phyloP scores from a whole-genome alignment of 2,329 filamentous ascomycete genomes.

The Cordyceps tenuipes region DNA sequence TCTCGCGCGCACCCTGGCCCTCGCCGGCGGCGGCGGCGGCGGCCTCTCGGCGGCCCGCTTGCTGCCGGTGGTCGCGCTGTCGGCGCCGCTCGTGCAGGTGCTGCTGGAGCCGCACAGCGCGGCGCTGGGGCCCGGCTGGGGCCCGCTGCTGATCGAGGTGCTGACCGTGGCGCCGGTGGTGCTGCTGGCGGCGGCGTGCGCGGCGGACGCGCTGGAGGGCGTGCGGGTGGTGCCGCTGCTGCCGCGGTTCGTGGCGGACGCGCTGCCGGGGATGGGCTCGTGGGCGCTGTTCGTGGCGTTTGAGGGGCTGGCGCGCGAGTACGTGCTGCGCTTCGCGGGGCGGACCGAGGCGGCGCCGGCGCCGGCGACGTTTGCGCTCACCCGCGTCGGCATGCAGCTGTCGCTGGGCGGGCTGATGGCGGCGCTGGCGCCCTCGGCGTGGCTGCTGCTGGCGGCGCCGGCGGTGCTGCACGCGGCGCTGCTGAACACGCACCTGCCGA shows the following conservation, averaged over 20 bases:
- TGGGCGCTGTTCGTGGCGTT: slow-evolving; percentile 56
- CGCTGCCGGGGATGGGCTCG: slow-evolving; percentile 55
- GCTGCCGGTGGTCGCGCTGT: slow-evolving; percentile 67
- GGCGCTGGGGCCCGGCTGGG: slow-evolving; percentile 57
- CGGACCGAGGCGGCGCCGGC: not conserved
- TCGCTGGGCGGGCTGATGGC: slow-evolving; percentile 57
- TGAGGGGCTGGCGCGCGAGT: slow-evolving; percentile 23
- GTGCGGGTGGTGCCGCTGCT: slow-evolving; percentile 48
- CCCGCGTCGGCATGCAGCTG: slow-evolving; percentile 64
- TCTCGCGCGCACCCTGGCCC: slow-evolving; percentile 29
- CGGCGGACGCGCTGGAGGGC: slow-evolving; percentile 55
- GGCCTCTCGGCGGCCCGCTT: slow-evolving; percentile 43
- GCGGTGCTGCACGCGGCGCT: slow-evolving; percentile 63
- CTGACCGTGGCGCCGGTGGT: slow-evolving; percentile 65
- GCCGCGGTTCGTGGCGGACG: slow-evolving; percentile 51
- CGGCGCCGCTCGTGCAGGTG: slow-evolving; percentile 65
- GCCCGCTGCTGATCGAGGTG: slow-evolving; percentile 66
- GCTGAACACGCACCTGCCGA: slow-evolving; percentile 66
- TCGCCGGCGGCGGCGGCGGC: not conserved
- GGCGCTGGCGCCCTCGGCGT: slow-evolving; percentile 58
- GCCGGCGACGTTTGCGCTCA: slow-evolving; percentile 49
- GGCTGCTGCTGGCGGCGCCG: slow-evolving; percentile 59
- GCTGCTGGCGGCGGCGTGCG: slow-evolving; percentile 53
- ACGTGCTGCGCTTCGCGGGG: slow-evolving; percentile 7
- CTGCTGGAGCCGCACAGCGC: slow-evolving; percentile 60